Conservation (phyloP, 352 stramenopile species). For the Phytophthora sansomeana region DNA sequence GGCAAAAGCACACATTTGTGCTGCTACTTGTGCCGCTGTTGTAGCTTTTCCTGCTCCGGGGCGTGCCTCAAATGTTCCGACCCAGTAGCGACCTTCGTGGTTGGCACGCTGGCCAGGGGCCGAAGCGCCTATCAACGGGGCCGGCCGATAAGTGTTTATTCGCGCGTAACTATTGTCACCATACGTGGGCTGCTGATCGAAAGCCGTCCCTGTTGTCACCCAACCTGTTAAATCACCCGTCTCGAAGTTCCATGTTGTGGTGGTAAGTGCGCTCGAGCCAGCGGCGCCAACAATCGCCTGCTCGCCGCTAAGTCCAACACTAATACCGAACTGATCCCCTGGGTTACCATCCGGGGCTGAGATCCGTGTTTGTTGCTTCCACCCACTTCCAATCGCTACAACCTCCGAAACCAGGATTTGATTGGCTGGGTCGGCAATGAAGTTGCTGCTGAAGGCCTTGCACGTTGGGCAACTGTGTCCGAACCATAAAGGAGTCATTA, state of each 20-base stretch:
- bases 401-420: conserved; percentile 69
- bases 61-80: conserved; percentile 95
- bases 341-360: conserved; percentile 73
- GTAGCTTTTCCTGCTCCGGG: conserved; percentile 72
- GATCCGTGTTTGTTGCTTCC: conserved; percentile 68
- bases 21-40: conserved; percentile 34
- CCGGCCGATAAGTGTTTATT: conserved; percentile 68
- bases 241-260: conserved; percentile 98
- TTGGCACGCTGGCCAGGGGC: conserved; percentile 50
- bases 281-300: conserved; percentile 80
- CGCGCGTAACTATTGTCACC: conserved; percentile 94
- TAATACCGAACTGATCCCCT: conserved; percentile 80
- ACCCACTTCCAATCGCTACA: conserved; percentile 56
- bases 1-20: conserved; percentile 71
- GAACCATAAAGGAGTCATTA: conserved; percentile 72
- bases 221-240: conserved; percentile 95
- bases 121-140: conserved; percentile 30
- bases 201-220: conserved; percentile 93
- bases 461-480: conserved; percentile 73
- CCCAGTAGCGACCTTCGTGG: conserved; percentile 93
- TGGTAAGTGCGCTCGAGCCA: conserved; percentile 71
- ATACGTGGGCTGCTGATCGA: conserved; percentile 95
- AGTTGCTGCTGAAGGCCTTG: conserved; percentile 76
- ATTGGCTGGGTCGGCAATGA: conserved; percentile 52
- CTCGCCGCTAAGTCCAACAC: conserved; percentile 79